Evolutionary conservation across 345 rosid species (phyloP).

Genomic region (Aethionema arabicum): DNA sequence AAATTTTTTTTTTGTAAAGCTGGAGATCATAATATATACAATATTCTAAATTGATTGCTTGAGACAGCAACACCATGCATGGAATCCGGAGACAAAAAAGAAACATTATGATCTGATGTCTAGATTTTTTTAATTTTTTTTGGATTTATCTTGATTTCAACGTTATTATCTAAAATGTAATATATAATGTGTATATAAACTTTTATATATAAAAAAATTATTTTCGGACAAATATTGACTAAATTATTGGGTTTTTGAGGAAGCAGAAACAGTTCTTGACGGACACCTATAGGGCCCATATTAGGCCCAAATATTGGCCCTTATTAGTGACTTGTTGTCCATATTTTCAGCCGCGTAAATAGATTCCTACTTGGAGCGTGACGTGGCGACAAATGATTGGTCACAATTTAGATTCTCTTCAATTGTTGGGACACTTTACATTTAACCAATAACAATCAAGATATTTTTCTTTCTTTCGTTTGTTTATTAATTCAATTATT

Average conservation of each 20-base stretch:
- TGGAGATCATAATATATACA: slow-evolving; percentile 17
- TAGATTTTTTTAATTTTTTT: slow-evolving; percentile 37
- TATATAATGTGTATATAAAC: too few relatives aligned
- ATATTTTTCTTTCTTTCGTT: neutral
- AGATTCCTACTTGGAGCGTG: slow-evolving; percentile 7
- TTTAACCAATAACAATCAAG: neutral
- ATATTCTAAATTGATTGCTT: slow-evolving; percentile 31
- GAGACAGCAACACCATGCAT: slow-evolving; percentile 33
- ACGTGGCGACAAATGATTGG: slow-evolving; percentile 16
- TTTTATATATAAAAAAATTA: too few relatives aligned
- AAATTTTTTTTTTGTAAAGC: slow-evolving; percentile 12
- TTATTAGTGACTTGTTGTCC: too few relatives aligned
- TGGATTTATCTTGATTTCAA: slow-evolving; percentile 16
- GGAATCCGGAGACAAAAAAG: slow-evolving; percentile 34
- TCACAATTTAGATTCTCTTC: neutral
- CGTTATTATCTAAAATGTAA: slow-evolving; percentile 4
- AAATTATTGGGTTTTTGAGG: neutral
- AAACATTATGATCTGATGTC: slow-evolving; percentile 31
- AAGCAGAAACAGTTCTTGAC: neutral
- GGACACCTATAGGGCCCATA: slow-evolving; percentile 11
- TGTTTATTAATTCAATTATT: too few relatives aligned
- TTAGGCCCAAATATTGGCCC: neutral
- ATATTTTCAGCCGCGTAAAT: too few relatives aligned
- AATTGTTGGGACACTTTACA: neutral
- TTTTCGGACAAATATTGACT: too few relatives aligned